These are phyloP conservation scores for Leishmania gerbilli DNA, from an alignment of 208 protist species.

Conservation along the genomic window DNA sequence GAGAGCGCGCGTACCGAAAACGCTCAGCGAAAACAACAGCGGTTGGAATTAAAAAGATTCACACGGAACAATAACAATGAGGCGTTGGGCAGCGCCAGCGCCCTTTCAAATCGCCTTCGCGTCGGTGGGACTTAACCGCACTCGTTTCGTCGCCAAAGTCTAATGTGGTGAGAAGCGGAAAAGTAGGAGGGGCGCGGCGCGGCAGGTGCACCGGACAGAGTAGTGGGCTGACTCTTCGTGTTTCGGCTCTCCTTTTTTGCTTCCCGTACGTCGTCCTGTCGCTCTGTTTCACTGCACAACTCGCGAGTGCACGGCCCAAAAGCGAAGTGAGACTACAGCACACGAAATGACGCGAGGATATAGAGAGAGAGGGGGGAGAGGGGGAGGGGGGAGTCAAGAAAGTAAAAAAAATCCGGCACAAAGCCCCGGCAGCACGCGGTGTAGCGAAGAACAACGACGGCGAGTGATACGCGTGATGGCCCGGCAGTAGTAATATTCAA, in stretches of 20 bases:
- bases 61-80: too few species aligned
- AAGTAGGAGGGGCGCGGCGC: too few species aligned
- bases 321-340: background rate
- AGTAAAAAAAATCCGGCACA: background rate
- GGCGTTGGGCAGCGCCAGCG: too few species aligned
- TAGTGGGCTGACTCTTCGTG: background rate
- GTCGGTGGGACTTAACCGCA: too few species aligned
- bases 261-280: background rate
- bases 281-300: background rate
- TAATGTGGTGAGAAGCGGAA: too few species aligned
- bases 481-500: background rate
- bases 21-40: too few species aligned
- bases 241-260: background rate
- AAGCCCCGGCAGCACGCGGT: background rate
- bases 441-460: background rate
- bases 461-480: background rate
- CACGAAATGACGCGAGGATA: background rate
- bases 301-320: background rate
- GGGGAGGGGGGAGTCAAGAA: background rate
- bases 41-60: too few species aligned
- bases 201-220: too few species aligned
- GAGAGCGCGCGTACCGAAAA: too few species aligned
- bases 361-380: background rate
- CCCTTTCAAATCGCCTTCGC: too few species aligned
- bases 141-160: too few species aligned